phyloP scores from a whole-genome alignment of 768 basidiomycete species.

The Clavulina sp. region DNA sequence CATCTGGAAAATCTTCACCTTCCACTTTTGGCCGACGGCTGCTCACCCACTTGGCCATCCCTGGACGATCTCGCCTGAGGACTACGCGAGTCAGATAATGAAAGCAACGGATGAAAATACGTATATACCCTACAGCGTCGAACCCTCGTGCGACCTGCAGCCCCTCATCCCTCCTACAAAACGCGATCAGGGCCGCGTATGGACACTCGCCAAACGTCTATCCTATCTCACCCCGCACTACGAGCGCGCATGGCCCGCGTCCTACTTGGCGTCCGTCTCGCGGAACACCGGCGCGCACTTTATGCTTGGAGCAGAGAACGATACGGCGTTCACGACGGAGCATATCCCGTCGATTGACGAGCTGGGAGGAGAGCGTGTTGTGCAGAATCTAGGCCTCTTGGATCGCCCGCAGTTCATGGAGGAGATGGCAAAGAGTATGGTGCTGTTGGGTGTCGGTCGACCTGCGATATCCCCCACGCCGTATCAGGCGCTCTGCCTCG shows the following conservation, averaged over 20 bases:
- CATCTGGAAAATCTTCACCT: conserved; percentile 4
- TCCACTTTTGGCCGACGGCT: neutral
- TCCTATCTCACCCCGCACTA: neutral
- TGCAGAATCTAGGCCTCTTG: neutral
- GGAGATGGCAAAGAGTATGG: neutral
- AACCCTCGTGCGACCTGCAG: neutral
- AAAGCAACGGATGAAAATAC: neutral
- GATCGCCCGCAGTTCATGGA: conserved; percentile 1
- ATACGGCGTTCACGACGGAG: neutral
- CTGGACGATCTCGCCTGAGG: conserved; percentile 5
- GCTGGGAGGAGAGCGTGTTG: neutral
- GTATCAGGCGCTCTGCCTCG: conserved; percentile 12
- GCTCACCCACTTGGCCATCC: conserved; percentile 1
- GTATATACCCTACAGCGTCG: conserved; percentile 6
- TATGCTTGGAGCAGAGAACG: neutral
- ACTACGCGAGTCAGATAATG: neutral
- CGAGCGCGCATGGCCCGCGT: neutral
- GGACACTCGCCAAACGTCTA: conserved; percentile 2
- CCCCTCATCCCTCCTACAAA: neutral
- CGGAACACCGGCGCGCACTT: neutral
- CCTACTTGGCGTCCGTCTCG: neutral
- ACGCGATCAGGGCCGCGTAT: neutral
- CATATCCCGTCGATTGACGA: neutral
- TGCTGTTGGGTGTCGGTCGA: conserved; percentile 9
- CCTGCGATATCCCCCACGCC: conserved; percentile 8